Base-by-base conservation (phyloP, 345 rosid genomes). In the Linum trigynum region DNA sequence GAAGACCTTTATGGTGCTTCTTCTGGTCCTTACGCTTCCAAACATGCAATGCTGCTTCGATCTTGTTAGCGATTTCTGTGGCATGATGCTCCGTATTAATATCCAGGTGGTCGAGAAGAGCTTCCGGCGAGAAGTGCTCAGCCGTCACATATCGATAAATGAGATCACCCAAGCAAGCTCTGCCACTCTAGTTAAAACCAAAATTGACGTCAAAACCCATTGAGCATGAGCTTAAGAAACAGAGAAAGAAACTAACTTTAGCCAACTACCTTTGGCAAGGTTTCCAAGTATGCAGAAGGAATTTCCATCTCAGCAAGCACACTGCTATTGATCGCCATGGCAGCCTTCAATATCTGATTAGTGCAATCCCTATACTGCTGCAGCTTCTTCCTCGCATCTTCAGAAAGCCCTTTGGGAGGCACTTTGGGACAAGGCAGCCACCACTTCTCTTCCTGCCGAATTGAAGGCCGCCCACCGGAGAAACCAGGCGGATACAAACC, bases 361-460 rank as follows among this genome's bases (percentile, higher is more conserved):
- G 96, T 83, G 68, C 88, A 88, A 73, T 95, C 97, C 67, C 90
- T 80, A 40, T 87, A 87, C 63, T 91, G 95, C 78, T 89, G 95
- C 71, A 95, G 66, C 55, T 79, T 84, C 84, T 87, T 91, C 75
- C 92, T 89, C 0, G 84, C 70, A 57, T 83, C 97, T 40, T 84
- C 84, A 0, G 94, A 91, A 75, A 95, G 76, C 45, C 99, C 95
- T 51, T 80, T 80, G 53, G 84, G 65, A 0, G 91, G 94, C 39
- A 95, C 82, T 80, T 86, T 91, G 0, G 99, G 99, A 67, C 90
- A 86, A 0, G 95, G 90, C 72, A 83, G 66, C 96, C 96, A 86
- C 96, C 92, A 86, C 66, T 86, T 86, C 62, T 95, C 99, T 70
- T 95, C 97, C 85, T 95, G 95, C 85, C 99, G 84, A 75, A 83